Evolutionary conservation across 2,329 filamentous ascomycete species (phyloP), one percentile per base, ranked within the genome.

Genomic region (Sclerotinia sclerotiorum): DNA sequence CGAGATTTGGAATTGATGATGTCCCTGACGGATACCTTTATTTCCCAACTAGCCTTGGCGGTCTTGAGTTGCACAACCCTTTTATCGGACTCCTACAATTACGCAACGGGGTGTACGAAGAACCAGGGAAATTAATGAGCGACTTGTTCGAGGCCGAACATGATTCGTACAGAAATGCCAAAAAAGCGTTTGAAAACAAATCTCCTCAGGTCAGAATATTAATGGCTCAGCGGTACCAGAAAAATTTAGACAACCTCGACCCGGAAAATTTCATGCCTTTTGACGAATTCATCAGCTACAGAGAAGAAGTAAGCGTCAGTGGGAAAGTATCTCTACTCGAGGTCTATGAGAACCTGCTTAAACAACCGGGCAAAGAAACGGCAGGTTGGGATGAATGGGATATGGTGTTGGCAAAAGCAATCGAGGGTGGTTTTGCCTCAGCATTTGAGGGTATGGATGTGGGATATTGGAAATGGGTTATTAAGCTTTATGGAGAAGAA

Each of bases 1-100:
- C 82, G 8, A 81, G 83, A 1, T 89, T 88, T 72, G 76, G 78
- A 2, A 77, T 78, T 6, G 49, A 67, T 2, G 69, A 79, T 49
- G 73, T 82, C n/a, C 78, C 79, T 15, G 77, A 81, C 57, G 80
- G 79, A 5, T 82, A 79, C 72, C 72, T 82, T 24, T 80, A 80
- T 69, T 79, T 80, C 72, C 79, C 80, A 3, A 74, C 78, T n/a
- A 72, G 75, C 17, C 72, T 80, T 6, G 81, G 81, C 35, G 80
- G 80, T 0, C 74, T 82, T 0, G 80, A 79, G 29, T 73, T 82
- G 13, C 75, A 78, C 35, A 81, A 80, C 69, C 79, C 79, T 32
- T 74, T 84, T 54, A 79, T 84, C 24, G 71, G 72, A 27, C 72
- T 79, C 3, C 69, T 73, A 32, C 77, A 76, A 58, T 54, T 74